Percentiles rank a stretch among this genome's conserved stretches.
Conservation (phyloP, 495 filamentous ascomycete genomes). For the Aspergillus nanangensis region DNA sequence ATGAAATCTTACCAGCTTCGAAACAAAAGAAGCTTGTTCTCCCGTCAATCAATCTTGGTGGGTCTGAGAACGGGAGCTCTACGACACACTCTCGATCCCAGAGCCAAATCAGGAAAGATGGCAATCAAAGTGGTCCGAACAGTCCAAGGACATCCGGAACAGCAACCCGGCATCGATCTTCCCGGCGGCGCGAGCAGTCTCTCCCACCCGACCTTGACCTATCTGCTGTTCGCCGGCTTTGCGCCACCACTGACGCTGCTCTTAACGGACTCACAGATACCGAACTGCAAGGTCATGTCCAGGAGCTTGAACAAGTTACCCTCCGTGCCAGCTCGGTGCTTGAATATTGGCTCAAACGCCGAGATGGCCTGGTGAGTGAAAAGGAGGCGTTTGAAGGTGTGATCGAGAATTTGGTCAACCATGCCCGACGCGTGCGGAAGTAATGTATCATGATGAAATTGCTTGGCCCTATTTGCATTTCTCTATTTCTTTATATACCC, state of each 20-base stretch:
- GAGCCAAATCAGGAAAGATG: slow-evolving; percentile 40
- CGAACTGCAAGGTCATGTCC: slow-evolving; percentile 73
- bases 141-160: slow-evolving; percentile 33
- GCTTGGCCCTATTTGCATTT: background rate
- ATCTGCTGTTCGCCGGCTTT: slow-evolving; percentile 70
- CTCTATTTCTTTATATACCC: background rate
- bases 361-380: slow-evolving; percentile 80
- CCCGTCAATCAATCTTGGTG: slow-evolving; percentile 67
- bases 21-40: slow-evolving; percentile 98
- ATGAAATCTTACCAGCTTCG: slow-evolving; percentile 92
- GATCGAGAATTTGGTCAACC: slow-evolving; percentile 95
- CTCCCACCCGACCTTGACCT: slow-evolving; percentile 75
- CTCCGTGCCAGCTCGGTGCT: slow-evolving; percentile 68
- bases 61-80: slow-evolving; percentile 21
- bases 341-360: slow-evolving; percentile 82
- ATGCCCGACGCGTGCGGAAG: slow-evolving; percentile 84
- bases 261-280: slow-evolving; percentile 66
- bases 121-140: slow-evolving; percentile 29
- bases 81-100: slow-evolving; percentile 38
- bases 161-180: slow-evolving; percentile 31
- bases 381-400: slow-evolving; percentile 96
- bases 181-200: slow-evolving; percentile 48
- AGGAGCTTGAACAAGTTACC: slow-evolving; percentile 62
- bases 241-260: slow-evolving; percentile 78
- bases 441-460: slow-evolving; percentile 19